These are phyloP conservation scores for Candida sakaeoensis DNA, from an alignment of 805 yeast genomes.

Conservation along the genomic window DNA sequence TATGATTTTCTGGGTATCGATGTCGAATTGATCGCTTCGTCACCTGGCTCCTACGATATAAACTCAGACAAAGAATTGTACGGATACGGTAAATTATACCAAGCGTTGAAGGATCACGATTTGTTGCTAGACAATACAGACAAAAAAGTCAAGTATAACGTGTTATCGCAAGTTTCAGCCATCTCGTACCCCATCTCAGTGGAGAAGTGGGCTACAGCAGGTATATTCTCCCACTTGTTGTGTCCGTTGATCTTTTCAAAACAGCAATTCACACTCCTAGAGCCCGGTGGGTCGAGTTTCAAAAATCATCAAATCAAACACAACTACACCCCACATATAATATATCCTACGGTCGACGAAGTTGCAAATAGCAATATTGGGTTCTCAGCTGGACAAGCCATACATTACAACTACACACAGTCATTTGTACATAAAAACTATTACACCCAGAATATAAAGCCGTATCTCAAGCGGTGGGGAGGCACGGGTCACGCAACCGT, in stretches of 20 bases:
- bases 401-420: constrained; percentile 41
- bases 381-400: constrained; percentile 45
- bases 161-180: constrained; percentile 46
- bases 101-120: constrained; percentile 32
- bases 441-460: constrained; percentile 35
- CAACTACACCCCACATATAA: constrained; percentile 31
- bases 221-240: constrained; percentile 46
- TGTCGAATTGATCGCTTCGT: constrained; percentile 54
- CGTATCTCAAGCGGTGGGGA: constrained; percentile 47
- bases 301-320: constrained; percentile 18
- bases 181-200: constrained; percentile 43
- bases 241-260: constrained; percentile 40
- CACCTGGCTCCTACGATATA: constrained; percentile 41
- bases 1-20: constrained; percentile 46
- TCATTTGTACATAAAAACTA: constrained; percentile 28
- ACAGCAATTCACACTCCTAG: constrained; percentile 18
- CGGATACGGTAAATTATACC: constrained; percentile 48
- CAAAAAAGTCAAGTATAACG: constrained; percentile 17
- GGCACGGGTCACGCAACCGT: constrained; percentile 9
- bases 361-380: constrained; percentile 42
- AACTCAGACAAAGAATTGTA: constrained; percentile 23
- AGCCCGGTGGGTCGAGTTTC: constrained; percentile 23
- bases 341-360: constrained; percentile 45
- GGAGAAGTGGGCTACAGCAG: constrained; percentile 23
- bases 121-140: constrained; percentile 21